Base-by-base conservation (phyloP, 176 grass and related monocot species). In the Cocos nucifera region DNA sequence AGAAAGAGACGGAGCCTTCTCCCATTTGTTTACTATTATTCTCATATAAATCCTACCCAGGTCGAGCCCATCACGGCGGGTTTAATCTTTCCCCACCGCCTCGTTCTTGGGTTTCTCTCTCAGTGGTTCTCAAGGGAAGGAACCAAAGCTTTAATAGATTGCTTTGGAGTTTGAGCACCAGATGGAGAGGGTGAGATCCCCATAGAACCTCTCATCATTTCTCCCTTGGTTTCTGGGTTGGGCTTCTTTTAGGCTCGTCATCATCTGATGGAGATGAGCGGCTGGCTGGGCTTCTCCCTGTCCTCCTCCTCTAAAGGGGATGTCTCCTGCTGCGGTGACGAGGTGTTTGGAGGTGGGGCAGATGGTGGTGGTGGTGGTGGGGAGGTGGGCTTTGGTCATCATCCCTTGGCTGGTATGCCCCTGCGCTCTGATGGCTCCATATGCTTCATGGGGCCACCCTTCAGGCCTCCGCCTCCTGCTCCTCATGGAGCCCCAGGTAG, bases 381-480 rank as follows among this genome's bases (percentile, higher is more conserved):
- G n/a, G 48, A 7, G 19, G 19, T 22, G 64, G 2, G 51, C 6
- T 54, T 2, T 28, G 15, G 14, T n/a, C 51, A 74, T 53, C 59
- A 74, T 53, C 59, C 58, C 5, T 50, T 21, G 8, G 53, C 21
- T 64, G 58, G 63, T 14, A 60, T 59, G 50, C 67, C 60, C 53
- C 49, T 67, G 7, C 73, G 60, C 17, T 75, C 76, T 57, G 75
- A 74, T 66, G 69, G 19, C 5, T 69, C 85, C 56, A 19, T 70
- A 24, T 64, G 29, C 60, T 19, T 63, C 68, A 66, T 60, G 60
- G 60, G 72, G 54, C 76, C 24, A n/a, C 19, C 56, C 30, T 53
- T 73, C 21, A 54, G 63, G 21, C 35, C 69, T 24, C 69, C 62
- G 50, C 27, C 16, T 50, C 17, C 17, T 16, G 49, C 7, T 15